Evolutionary conservation across 2,329 filamentous ascomycete genomes (phyloP).

Genomic region (Venturia aucupariae): DNA sequence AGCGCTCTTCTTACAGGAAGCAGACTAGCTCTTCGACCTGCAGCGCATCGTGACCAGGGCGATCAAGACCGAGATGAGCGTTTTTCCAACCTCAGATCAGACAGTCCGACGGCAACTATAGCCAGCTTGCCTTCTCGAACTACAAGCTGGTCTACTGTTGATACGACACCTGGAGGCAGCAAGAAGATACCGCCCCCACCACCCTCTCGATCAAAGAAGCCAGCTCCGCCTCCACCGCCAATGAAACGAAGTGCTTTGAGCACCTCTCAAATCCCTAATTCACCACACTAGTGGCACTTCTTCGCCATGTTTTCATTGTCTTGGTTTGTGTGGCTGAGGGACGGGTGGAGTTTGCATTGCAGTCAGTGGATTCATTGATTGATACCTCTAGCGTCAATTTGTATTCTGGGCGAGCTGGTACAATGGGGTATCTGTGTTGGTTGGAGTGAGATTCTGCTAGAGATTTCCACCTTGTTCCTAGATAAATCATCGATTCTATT

Average conservation of each 20-base stretch:
- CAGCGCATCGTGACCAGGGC: constrained; percentile 15
- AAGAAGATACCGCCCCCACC: constrained; percentile 56
- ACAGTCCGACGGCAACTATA: constrained; percentile 45
- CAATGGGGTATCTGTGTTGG: not conserved
- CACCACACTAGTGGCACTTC: not conserved
- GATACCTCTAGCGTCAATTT: not conserved
- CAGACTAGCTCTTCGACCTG: constrained; percentile 38
- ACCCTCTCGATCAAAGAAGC: constrained; percentile 54
- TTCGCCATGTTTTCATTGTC: not conserved
- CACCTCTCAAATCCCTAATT: constrained; percentile 25
- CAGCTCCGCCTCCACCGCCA: constrained; percentile 54
- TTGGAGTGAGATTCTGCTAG: not conserved
- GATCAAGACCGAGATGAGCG: constrained; percentile 8
- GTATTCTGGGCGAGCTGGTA: not conserved
- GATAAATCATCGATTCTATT: not conserved
- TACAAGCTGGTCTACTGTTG: constrained; percentile 38
- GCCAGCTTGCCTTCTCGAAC: constrained; percentile 42
- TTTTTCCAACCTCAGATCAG: constrained; percentile 35
- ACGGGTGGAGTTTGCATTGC: not conserved
- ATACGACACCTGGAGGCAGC: constrained; percentile 27
- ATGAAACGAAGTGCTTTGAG: constrained; percentile 50
- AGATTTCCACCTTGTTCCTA: not conserved
- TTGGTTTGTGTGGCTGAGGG: not conserved
- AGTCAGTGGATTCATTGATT: not conserved
- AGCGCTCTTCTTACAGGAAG: constrained; percentile 35